These are phyloP conservation scores for Thozetella sp. DNA, from an alignment of 495 filamentous ascomycete species.

Conservation along the genomic window DNA sequence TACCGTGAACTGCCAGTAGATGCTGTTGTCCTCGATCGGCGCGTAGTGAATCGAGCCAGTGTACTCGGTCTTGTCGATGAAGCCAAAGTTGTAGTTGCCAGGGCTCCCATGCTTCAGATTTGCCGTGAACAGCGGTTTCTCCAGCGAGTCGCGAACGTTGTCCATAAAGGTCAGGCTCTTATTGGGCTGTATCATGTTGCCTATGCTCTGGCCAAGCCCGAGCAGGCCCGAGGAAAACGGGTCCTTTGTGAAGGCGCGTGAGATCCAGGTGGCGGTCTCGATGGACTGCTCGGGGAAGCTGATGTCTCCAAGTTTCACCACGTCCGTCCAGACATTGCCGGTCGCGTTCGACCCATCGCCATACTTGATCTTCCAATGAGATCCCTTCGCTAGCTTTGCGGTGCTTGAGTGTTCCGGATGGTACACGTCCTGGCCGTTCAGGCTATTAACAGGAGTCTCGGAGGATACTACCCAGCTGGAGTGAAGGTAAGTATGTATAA, in stretches of 20 bases:
- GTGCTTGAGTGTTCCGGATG: neutral
- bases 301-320: neutral
- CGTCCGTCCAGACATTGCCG: neutral
- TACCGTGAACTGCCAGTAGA: constrained; percentile 1
- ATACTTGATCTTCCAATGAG: neutral
- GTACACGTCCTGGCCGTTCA: neutral
- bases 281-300: neutral
- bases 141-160: neutral
- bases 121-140: neutral
- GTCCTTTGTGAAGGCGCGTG: neutral
- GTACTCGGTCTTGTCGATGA: neutral
- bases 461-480: neutral
- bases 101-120: neutral
- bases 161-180: neutral
- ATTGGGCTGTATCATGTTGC: neutral
- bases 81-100: constrained; percentile 1
- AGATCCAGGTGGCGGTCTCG: neutral
- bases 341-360: neutral
- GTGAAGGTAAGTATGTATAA: neutral
- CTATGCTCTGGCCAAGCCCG: neutral
- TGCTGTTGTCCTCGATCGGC: neutral
- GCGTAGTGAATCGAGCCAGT: neutral
- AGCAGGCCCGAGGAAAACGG: neutral
- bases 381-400: neutral
- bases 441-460: neutral